Percentiles rank a stretch among this genome's conserved stretches.
Conservation (phyloP, 768 basidiomycete genomes). For the Phanerodontia chrysosporium region DNA sequence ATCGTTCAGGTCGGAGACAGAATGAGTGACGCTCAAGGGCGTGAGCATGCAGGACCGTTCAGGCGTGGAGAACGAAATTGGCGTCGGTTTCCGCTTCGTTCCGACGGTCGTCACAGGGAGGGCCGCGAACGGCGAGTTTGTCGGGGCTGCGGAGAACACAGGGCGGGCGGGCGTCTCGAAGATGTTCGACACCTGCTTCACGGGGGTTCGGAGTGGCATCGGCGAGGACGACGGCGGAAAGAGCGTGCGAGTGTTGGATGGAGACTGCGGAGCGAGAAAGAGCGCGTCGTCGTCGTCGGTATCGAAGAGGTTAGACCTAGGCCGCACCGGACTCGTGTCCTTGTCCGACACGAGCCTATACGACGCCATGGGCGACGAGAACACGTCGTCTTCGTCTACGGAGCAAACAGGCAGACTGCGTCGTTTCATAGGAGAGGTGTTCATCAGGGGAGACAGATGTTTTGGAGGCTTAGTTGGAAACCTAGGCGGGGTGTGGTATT, state of each 20-base stretch:
- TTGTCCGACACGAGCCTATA: constrained; percentile 26
- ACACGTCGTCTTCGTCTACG: constrained; percentile 46
- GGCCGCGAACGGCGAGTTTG: constrained; percentile 21
- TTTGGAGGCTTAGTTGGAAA: constrained; percentile 25
- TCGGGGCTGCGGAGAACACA: constrained; percentile 33
- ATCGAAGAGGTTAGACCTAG: constrained; percentile 21
- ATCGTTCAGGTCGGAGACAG: neutral
- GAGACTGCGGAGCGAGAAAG: constrained; percentile 48
- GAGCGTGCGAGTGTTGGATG: constrained; percentile 22
- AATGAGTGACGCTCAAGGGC: constrained; percentile 33
- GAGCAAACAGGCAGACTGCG: constrained; percentile 34
- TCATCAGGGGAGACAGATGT: constrained; percentile 56
- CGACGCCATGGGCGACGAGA: constrained; percentile 42
- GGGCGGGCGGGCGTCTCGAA: constrained; percentile 31
- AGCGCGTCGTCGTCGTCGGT: constrained; percentile 54
- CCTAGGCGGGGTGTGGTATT: constrained; percentile 31
- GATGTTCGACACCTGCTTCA: constrained; percentile 44
- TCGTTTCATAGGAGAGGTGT: constrained; percentile 58
- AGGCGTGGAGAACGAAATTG: constrained; percentile 49
- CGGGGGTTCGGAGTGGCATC: constrained; percentile 56
- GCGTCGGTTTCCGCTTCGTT: constrained; percentile 63
- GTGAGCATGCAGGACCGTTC: constrained; percentile 43
- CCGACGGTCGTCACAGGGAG: constrained; percentile 28
- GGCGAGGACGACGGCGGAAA: constrained; percentile 40
- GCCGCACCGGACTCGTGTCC: constrained; percentile 10